Conservation (phyloP, 2,329 filamentous ascomycete species). For the Fusarium citri region DNA sequence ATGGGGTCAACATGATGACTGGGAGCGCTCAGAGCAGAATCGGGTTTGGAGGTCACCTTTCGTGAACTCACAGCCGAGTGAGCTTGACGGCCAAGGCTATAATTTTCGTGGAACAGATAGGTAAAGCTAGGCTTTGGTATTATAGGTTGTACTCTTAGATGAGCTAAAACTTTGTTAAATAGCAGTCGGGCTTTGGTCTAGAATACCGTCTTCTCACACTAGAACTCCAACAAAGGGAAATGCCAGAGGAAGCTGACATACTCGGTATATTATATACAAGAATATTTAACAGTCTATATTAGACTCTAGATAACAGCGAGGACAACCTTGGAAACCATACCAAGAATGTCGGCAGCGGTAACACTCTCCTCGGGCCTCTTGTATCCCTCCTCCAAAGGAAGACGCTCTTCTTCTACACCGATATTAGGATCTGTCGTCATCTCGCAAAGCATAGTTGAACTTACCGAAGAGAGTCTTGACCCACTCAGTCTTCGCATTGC, state of each 20-base stretch:
- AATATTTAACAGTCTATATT: background rate
- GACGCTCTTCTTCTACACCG: conserved; percentile 29
- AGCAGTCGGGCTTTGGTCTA: background rate
- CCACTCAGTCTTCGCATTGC: conserved; percentile 39
- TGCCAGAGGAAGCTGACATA: conserved; percentile 20
- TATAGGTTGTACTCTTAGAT: background rate
- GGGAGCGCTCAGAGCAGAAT: background rate
- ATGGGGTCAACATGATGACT: background rate
- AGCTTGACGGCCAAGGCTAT: background rate
- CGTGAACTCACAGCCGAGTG: background rate
- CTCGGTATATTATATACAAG: background rate
- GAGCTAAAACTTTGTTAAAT: background rate
- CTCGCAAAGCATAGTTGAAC: background rate
- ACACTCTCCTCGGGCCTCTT: conserved; percentile 26
- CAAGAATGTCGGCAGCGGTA: conserved; percentile 34
- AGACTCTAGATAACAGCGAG: conserved; percentile 14
- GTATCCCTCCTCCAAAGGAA: conserved; percentile 39
- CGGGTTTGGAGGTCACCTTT: background rate
- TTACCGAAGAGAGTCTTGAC: conserved; percentile 41
- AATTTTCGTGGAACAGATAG: background rate
- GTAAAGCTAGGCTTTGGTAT: background rate
- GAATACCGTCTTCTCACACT: background rate
- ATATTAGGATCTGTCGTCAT: background rate
- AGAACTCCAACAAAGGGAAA: background rate
- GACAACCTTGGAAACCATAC: conserved; percentile 30